Evolutionary conservation across 2,329 filamentous ascomycete genomes (phyloP), one percentile per base, ranked within the genome.

Genomic region (Aspergillus sp.): DNA sequence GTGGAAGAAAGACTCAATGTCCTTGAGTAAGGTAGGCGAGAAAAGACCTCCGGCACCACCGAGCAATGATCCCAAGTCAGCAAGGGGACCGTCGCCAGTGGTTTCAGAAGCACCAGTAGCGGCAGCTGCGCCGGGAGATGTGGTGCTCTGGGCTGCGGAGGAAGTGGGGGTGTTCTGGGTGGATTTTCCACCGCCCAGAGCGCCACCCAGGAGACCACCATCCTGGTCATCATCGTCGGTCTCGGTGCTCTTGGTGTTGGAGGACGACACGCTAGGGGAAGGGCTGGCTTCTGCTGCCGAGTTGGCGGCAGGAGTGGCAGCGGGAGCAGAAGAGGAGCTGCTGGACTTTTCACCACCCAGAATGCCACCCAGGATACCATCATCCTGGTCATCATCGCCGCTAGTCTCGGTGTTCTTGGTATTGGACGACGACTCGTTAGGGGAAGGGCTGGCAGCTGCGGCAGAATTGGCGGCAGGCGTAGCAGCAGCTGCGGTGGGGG

Each of bases 1-100:
- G 48, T 65, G 56, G 55, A 65, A 61, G 53, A 65, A 65, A n/a
- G 61, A 64, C 38, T 65, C 60, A 7, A 64, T 52, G 47, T 65
- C 57, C 23, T 56, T 54, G 7, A 65, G 46, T 33, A 65, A 54
- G 2, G 58, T 63, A 4, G 62, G 61, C 6, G 58, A 57, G 7
- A 65, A 50, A 20, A 65, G 50, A 19, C 62, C 62, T 4, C 56
- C 49, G 19, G 60, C 41, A 4, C 60, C 60, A 41, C 49, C 47
- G 4, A 70, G 65, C 50, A 73, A 69, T 56, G 51, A 74, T 7
- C 46, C 53, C 10, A 63, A 42, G 19, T 57, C 55, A 20, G 48
- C 47, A 10, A 57, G 37, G 17, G 51, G 46, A 35, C 45, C 38
- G 25, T 39, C 45, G 17, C 50, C 44, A 25, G 25, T 20, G 17